These are phyloP conservation scores for Solanum habrochaites DNA, from an alignment of 257 asterid species.

Conservation along the genomic window DNA sequence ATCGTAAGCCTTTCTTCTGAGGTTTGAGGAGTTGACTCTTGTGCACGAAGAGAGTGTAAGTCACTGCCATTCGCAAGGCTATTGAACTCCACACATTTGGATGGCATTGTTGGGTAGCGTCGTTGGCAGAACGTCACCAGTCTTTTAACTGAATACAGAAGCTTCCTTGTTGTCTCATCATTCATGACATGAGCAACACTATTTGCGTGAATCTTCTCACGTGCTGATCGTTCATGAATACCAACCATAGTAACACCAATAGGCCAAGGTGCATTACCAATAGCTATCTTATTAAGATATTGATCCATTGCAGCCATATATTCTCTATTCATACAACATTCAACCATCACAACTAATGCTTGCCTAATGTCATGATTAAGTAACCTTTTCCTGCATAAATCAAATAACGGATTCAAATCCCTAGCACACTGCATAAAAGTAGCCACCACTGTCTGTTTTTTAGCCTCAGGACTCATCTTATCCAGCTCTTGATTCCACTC, in stretches of 20 bases:
- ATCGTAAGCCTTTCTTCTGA: background rate
- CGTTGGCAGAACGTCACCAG: slow-evolving; percentile 81
- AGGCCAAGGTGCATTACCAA: slow-evolving; percentile 96
- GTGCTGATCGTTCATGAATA: slow-evolving; percentile 86
- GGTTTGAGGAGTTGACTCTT: too few relatives aligned
- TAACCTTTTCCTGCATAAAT: too few relatives aligned
- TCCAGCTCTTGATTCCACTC: too few relatives aligned
- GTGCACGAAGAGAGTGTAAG: too few relatives aligned
- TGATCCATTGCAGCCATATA: slow-evolving; percentile 51
- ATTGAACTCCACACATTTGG: background rate
- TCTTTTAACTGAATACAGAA: slow-evolving; percentile 61
- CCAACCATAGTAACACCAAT: slow-evolving; percentile 94
- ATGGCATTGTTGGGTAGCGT: slow-evolving; percentile 63
- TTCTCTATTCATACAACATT: background rate
- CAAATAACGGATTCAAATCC: too few relatives aligned
- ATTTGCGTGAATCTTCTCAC: slow-evolving; percentile 74
- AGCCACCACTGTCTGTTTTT: too few relatives aligned
- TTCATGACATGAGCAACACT: slow-evolving; percentile 93
- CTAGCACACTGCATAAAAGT: too few relatives aligned
- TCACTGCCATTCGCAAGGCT: too few relatives aligned
- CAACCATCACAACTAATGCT: too few relatives aligned
- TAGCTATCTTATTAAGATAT: slow-evolving; percentile 17
- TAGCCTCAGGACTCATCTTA: too few relatives aligned
- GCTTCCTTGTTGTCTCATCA: slow-evolving; percentile 87
- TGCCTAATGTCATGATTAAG: too few relatives aligned